These are phyloP conservation scores for Sporothrix brunneoviolacea DNA, from an alignment of 2,329 filamentous ascomycete species.

Conservation along the genomic window DNA sequence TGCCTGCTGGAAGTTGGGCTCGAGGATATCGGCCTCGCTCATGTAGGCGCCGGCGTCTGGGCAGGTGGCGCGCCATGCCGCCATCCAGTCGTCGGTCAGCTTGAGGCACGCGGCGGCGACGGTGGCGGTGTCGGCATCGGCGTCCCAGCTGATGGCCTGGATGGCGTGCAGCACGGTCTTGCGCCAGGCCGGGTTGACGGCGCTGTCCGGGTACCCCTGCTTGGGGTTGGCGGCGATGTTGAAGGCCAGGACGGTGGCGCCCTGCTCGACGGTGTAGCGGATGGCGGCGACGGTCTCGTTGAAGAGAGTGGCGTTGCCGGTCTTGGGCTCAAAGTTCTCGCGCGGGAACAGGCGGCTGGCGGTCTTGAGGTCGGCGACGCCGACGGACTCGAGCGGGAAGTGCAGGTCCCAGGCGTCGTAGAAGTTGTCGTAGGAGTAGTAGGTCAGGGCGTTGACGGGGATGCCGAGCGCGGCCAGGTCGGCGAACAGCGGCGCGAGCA, in stretches of 20 bases:
- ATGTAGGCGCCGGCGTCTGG: constrained; percentile 32
- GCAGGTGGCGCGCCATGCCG: constrained; percentile 22
- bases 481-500: constrained; percentile 21
- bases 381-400: constrained; percentile 32
- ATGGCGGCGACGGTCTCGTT: constrained; percentile 24
- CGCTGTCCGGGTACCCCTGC: constrained; percentile 29
- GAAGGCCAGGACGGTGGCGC: constrained; percentile 35
- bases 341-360: constrained; percentile 26
- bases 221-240: constrained; percentile 28
- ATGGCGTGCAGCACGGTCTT: constrained; percentile 33
- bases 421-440: constrained; percentile 30
- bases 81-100: constrained; percentile 29
- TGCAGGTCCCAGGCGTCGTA: constrained; percentile 39
- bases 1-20: constrained; percentile 27
- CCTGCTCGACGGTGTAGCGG: constrained; percentile 33
- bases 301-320: constrained; percentile 28
- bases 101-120: constrained; percentile 20
- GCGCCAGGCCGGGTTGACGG: constrained; percentile 45
- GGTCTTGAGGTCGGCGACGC: constrained; percentile 18
- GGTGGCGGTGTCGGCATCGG: constrained; percentile 11
- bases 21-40: constrained; percentile 33
- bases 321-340: constrained; percentile 23
- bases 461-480: constrained; percentile 22
- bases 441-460: constrained; percentile 14
- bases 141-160: constrained; percentile 23